phyloP scores from a whole-genome alignment of 179 eudicot species.

The Actinidia chinensis region DNA sequence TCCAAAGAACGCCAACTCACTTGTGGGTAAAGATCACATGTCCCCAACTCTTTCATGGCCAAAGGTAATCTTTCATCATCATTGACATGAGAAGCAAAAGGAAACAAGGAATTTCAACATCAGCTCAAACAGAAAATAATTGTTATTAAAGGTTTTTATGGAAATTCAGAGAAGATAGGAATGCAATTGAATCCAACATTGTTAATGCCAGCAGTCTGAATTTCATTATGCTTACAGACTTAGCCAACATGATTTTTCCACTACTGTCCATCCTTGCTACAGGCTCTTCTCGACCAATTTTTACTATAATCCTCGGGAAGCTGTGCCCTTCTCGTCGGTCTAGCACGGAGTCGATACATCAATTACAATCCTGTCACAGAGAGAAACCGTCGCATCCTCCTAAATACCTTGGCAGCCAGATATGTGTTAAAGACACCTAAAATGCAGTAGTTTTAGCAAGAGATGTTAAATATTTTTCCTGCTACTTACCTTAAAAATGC shows the following conservation, averaged over 20 bases:
- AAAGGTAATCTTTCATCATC: slow-evolving; percentile 95
- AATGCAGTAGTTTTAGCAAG: neutral
- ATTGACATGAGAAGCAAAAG: slow-evolving; percentile 55
- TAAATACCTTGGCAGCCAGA: too few relatives aligned
- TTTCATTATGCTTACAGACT: slow-evolving; percentile 93
- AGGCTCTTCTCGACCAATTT: slow-evolving; percentile 91
- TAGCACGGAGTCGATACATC: too few relatives aligned
- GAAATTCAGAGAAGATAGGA: slow-evolving; percentile 1
- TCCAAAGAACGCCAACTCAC: slow-evolving; percentile 38
- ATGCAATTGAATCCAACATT: slow-evolving; percentile 55
- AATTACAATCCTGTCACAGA: slow-evolving; percentile 68
- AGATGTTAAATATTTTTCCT: neutral
- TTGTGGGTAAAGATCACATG: slow-evolving; percentile 99
- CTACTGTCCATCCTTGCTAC: slow-evolving; percentile 96
- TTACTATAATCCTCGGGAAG: too few relatives aligned
- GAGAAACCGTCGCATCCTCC: neutral
- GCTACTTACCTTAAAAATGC: neutral
- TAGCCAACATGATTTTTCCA: slow-evolving; percentile 96
- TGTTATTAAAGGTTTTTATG: neutral
- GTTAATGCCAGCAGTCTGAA: slow-evolving; percentile 87
- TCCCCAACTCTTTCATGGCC: slow-evolving; percentile 92
- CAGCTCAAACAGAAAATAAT: neutral
- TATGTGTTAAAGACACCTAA: slow-evolving; percentile 2
- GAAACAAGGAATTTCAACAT: neutral
- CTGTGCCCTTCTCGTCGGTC: too few relatives aligned